Evolutionary conservation across 1,284 basidiomycete species (phyloP).

Genomic region (Tranzscheliella williamsii): DNA sequence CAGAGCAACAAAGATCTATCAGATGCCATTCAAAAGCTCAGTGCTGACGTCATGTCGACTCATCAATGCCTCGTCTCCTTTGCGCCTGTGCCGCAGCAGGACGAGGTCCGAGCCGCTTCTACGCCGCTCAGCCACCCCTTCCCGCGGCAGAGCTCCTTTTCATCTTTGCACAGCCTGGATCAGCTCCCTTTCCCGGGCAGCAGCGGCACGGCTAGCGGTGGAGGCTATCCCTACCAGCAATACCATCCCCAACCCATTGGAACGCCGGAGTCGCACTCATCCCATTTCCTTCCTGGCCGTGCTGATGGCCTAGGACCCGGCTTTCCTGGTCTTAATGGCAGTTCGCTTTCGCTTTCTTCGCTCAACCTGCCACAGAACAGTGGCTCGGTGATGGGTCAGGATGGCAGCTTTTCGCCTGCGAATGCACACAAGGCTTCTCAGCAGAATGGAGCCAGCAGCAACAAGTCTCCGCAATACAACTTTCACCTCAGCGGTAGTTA

Average conservation of each 20-base stretch:
- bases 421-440: neutral
- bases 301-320: constrained; percentile 27
- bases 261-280: constrained; percentile 35
- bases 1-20: constrained; percentile 43
- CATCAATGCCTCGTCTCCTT: constrained; percentile 54
- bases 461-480: constrained; percentile 64
- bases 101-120: constrained; percentile 24
- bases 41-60: constrained; percentile 46
- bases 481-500: constrained; percentile 88
- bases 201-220: constrained; percentile 16
- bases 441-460: neutral
- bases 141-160: constrained; percentile 38
- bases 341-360: constrained; percentile 37
- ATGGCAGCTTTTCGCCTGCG: constrained; percentile 18
- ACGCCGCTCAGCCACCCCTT: constrained; percentile 28
- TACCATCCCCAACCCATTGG: constrained; percentile 38
- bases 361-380: constrained; percentile 24
- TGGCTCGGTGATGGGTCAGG: constrained; percentile 32
- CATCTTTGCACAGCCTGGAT: constrained; percentile 29
- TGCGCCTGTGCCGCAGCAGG: constrained; percentile 29
- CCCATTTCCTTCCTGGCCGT: constrained; percentile 26
- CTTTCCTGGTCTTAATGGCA: constrained; percentile 33
- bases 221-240: constrained; percentile 41
- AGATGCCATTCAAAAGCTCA: constrained; percentile 46
- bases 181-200: constrained; percentile 31